These are phyloP conservation scores for Tylopilus sp. DNA, from an alignment of 1,284 basidiomycete genomes.

Conservation along the genomic window DNA sequence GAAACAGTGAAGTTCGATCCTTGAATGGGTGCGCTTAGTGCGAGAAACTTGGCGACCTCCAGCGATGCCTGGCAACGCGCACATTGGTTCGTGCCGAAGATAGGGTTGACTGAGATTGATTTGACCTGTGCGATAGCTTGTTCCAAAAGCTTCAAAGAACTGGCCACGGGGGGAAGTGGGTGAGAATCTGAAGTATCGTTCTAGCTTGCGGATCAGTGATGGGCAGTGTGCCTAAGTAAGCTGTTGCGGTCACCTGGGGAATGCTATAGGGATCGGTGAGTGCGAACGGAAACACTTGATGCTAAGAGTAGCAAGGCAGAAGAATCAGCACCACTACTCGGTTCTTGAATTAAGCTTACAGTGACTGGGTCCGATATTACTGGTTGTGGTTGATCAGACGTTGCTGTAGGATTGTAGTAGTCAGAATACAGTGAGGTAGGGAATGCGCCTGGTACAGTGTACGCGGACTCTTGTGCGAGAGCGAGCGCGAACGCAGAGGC, in stretches of 20 bases:
- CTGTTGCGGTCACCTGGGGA: slow-evolving; percentile 48
- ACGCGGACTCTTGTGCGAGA: slow-evolving; percentile 53
- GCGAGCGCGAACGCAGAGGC: slow-evolving; percentile 14
- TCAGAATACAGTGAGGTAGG: slow-evolving; percentile 69
- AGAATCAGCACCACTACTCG: background rate
- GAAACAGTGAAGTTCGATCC: slow-evolving; percentile 68
- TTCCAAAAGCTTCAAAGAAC: slow-evolving; percentile 54
- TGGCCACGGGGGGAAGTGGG: slow-evolving; percentile 67
- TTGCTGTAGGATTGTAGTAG: slow-evolving; percentile 81
- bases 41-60: slow-evolving; percentile 73
- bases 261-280: slow-evolving; percentile 72
- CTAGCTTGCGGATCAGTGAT: slow-evolving; percentile 28
- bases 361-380: slow-evolving; percentile 75
- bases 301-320: slow-evolving; percentile 46
- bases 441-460: slow-evolving; percentile 70
- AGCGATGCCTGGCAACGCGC: slow-evolving; percentile 72
- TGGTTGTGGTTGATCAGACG: slow-evolving; percentile 75
- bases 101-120: slow-evolving; percentile 61
- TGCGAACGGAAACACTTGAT: slow-evolving; percentile 63
- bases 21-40: slow-evolving; percentile 71
- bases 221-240: background rate
- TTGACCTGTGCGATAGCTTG: slow-evolving; percentile 66
- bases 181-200: slow-evolving; percentile 73
- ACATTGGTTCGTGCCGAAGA: slow-evolving; percentile 65
- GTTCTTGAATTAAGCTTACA: slow-evolving; percentile 46